phyloP scores from a whole-genome alignment of 305 asterid species.

The Solanum chacoense region DNA sequence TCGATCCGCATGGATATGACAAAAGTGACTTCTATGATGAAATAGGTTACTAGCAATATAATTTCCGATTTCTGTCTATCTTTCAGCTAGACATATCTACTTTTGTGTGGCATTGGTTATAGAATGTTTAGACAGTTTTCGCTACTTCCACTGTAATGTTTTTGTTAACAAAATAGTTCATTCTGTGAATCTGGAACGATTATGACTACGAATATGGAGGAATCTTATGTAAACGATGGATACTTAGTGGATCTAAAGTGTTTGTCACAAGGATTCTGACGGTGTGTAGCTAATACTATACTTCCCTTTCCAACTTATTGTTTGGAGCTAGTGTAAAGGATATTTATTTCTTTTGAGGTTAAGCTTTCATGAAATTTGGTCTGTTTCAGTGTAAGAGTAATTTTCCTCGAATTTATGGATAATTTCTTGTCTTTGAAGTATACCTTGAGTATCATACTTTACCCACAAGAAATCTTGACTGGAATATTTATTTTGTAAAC shows the following conservation, averaged over 20 bases:
- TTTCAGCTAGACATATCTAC: background rate
- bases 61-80: background rate
- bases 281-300: background rate
- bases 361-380: background rate
- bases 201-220: background rate
- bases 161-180: background rate
- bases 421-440: background rate
- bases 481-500: slow-evolving; percentile 13
- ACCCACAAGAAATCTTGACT: background rate
- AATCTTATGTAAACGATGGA: background rate
- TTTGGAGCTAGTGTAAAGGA: background rate
- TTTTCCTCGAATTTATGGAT: background rate
- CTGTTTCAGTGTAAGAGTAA: background rate
- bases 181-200: background rate
- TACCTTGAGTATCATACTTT: background rate
- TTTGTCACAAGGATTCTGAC: background rate
- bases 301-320: background rate
- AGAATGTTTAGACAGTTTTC: background rate
- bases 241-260: background rate
- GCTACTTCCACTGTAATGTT: background rate
- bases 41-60: slow-evolving; percentile 39
- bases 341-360: background rate
- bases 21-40: slow-evolving; percentile 86
- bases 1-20: slow-evolving; percentile 95
- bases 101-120: background rate